These are phyloP conservation scores for Naganishia liquefaciens DNA, from an alignment of 1,284 basidiomycete species.

Conservation along the genomic window DNA sequence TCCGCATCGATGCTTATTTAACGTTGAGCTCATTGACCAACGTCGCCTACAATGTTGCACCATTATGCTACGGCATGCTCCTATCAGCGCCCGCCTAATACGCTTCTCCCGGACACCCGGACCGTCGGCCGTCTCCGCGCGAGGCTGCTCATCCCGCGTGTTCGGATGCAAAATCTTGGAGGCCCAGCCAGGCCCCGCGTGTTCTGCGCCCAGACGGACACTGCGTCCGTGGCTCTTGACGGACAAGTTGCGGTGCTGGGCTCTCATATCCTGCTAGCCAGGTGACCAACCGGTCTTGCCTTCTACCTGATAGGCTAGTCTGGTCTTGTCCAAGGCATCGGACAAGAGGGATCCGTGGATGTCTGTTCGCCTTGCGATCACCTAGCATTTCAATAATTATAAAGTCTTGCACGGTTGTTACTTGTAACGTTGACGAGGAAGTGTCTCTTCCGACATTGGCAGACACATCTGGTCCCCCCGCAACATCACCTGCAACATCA, in stretches of 20 bases:
- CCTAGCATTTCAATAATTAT: neutral
- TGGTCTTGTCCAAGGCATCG: neutral
- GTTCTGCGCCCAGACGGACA: neutral
- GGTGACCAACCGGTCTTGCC: neutral
- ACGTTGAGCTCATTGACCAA: no score
- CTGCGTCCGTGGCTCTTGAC: conserved; percentile 19
- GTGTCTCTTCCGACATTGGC: no score
- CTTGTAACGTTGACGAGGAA: neutral
- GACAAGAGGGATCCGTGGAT: conserved; percentile 3
- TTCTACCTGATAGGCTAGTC: no score
- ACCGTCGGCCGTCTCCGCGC: conserved; percentile 21
- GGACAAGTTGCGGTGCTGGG: neutral
- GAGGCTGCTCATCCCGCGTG: conserved; percentile 2
- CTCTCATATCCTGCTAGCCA: neutral
- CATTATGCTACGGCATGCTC: no score
- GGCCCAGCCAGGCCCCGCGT: neutral
- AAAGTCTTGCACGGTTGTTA: conserved; percentile 3
- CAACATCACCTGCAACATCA: neutral
- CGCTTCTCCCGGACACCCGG: neutral
- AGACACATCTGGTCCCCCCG: no score
- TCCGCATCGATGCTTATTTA: no score
- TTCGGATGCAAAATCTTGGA: conserved; percentile 12
- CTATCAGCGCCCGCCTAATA: no score
- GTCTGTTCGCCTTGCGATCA: neutral
- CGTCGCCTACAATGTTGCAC: no score